These are phyloP conservation scores for Aspergillus saccharolyticus DNA, from an alignment of 495 filamentous ascomycete genomes.

Conservation along the genomic window DNA sequence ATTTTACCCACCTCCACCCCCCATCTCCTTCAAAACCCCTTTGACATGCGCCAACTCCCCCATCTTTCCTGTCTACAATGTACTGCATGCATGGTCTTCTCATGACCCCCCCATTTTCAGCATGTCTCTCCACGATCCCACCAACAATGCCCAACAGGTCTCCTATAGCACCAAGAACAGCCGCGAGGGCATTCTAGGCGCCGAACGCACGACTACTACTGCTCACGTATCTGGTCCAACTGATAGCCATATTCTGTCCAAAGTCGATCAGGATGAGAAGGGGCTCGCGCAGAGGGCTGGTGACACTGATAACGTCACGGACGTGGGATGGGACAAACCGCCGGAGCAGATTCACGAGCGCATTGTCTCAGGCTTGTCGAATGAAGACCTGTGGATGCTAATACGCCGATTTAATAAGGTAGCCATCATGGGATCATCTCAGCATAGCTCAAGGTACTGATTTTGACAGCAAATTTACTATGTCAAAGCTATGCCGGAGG, in stretches of 20 bases:
- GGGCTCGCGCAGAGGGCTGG: conserved; percentile 44
- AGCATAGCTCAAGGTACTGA: background rate
- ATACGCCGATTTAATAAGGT: conserved; percentile 78
- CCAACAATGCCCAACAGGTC: background rate
- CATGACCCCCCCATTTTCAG: background rate
- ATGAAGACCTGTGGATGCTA: conserved; percentile 75
- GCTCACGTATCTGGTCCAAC: conserved; percentile 26
- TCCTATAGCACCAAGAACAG: conserved; percentile 1
- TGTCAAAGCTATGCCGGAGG: conserved; percentile 61
- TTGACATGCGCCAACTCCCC: background rate
- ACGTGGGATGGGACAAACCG: conserved; percentile 71
- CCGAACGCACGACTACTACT: conserved; percentile 3
- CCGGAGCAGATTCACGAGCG: conserved; percentile 53
- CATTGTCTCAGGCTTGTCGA: conserved; percentile 58
- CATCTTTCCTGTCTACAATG: background rate
- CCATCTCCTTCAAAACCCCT: background rate
- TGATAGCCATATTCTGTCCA: conserved; percentile 46
- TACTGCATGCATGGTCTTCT: background rate
- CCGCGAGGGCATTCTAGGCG: background rate
- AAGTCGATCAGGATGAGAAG: conserved; percentile 43
- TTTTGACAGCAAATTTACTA: conserved; percentile 73
- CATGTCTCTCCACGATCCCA: background rate
- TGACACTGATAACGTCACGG: conserved; percentile 46
- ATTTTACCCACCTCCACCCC: background rate
- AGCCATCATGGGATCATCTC: background rate